Conservation (phyloP, 768 basidiomycete genomes). For the Boletus vinaceobasis region DNA sequence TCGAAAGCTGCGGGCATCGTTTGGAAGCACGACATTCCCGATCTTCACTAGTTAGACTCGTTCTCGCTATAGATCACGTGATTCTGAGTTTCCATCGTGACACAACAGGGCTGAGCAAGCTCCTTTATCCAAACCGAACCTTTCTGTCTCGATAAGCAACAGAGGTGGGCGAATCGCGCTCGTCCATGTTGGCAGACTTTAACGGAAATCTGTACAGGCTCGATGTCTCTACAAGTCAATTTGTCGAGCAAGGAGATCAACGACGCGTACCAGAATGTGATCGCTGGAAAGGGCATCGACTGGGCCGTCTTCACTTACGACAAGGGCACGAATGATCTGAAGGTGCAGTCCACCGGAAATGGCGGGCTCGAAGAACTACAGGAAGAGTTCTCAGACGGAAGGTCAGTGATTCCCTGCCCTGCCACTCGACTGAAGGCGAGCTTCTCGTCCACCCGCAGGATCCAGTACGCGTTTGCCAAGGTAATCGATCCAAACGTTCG, state of each 20-base stretch:
- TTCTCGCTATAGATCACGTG: conserved; percentile 15
- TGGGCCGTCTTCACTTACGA: conserved; percentile 83
- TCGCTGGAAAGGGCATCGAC: conserved; percentile 64
- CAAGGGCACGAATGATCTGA: conserved; percentile 79
- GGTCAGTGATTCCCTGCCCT: conserved; percentile 43
- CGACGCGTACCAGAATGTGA: conserved; percentile 71
- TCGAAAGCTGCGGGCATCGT: conserved; percentile 44
- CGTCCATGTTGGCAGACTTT: neutral
- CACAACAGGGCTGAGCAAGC: neutral
- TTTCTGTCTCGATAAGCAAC: neutral
- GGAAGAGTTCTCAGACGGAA: conserved; percentile 93
- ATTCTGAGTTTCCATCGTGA: neutral
- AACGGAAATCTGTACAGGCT: neutral
- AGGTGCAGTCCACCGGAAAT: conserved; percentile 79
- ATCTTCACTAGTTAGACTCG: conserved; percentile 15
- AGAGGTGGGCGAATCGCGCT: neutral
- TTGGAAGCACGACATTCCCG: conserved; percentile 55
- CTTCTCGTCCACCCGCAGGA: conserved; percentile 43
- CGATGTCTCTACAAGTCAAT: conserved; percentile 80
- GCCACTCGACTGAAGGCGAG: neutral
- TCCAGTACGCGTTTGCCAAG: conserved; percentile 88
- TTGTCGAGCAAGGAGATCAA: conserved; percentile 68
- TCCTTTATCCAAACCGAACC: neutral
- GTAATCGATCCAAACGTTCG: conserved; percentile 84
- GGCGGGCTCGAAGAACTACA: conserved; percentile 89